phyloP scores from a whole-genome alignment of 768 basidiomycete genomes.

The Boletus subcaerulescens region DNA sequence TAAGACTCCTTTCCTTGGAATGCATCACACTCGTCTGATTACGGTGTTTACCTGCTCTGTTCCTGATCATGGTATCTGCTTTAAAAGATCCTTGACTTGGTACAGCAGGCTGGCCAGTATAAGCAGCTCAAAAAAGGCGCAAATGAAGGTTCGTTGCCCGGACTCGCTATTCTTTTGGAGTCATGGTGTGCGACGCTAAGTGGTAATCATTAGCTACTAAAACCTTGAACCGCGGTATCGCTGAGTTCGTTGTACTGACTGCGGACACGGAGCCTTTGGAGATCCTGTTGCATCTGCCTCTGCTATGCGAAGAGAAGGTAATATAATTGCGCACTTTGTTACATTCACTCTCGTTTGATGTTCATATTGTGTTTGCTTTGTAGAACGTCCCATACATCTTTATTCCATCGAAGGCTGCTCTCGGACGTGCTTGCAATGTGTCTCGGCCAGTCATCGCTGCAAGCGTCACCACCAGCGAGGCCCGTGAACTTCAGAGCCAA shows the following conservation, averaged over 20 bases:
- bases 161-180: neutral
- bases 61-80: neutral
- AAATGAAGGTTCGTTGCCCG: slow-evolving; percentile 78
- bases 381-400: slow-evolving; percentile 97
- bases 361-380: neutral
- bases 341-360: neutral
- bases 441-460: slow-evolving; percentile 93
- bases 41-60: neutral
- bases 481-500: slow-evolving; percentile 85
- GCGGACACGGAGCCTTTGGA: slow-evolving; percentile 97
- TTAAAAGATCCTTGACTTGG: slow-evolving; percentile 85
- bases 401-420: slow-evolving; percentile 90
- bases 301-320: slow-evolving; percentile 98
- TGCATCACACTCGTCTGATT: neutral
- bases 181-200: slow-evolving; percentile 6
- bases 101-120: slow-evolving; percentile 94
- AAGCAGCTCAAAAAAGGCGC: slow-evolving; percentile 99
- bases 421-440: slow-evolving; percentile 95
- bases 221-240: slow-evolving; percentile 95
- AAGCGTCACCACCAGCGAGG: slow-evolving; percentile 95
- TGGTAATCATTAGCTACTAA: slow-evolving; percentile 72
- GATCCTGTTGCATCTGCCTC: slow-evolving; percentile 93
- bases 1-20: slow-evolving; percentile 35
- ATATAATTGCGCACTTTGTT: slow-evolving; percentile 7
- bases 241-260: slow-evolving; percentile 96